phyloP scores from a whole-genome alignment of 2,329 filamentous ascomycete species.

The Cyphellophora attinorum region DNA sequence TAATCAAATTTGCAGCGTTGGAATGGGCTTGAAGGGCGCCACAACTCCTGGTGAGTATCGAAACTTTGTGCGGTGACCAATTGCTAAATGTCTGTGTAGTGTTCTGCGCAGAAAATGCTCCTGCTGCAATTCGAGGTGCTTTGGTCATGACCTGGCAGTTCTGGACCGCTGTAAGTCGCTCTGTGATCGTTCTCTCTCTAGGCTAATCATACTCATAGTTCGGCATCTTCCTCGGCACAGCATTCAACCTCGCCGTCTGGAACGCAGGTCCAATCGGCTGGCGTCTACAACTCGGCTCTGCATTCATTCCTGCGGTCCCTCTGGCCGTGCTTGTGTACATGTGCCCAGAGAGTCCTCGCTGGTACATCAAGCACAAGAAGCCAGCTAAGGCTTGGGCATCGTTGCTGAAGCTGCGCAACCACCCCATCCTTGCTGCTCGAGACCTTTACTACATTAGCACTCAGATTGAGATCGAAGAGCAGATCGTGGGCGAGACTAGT shows the following conservation, averaged over 20 bases:
- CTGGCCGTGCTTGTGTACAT: conserved; percentile 49
- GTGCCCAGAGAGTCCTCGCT: conserved; percentile 57
- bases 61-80: too few relatives aligned
- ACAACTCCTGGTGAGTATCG: too few relatives aligned
- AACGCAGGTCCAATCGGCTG: conserved; percentile 49
- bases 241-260: conserved; percentile 55
- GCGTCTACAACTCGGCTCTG: conserved; percentile 55
- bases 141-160: conserved; percentile 46
- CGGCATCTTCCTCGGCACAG: conserved; percentile 59
- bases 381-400: conserved; percentile 50
- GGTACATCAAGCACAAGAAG: conserved; percentile 56
- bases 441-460: conserved; percentile 45
- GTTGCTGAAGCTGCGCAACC: conserved; percentile 48
- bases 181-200: too few relatives aligned
- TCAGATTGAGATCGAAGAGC: conserved; percentile 25
- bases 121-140: conserved; percentile 39
- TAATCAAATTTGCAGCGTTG: too few relatives aligned
- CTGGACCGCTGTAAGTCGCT: too few relatives aligned
- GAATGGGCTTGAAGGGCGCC: conserved; percentile 28
- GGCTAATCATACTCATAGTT: too few relatives aligned
- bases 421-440: conserved; percentile 44
- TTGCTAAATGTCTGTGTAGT: too few relatives aligned
- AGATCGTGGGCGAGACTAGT: conserved; percentile 26
- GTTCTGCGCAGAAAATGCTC: conserved; percentile 39
- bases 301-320: conserved; percentile 56